These are phyloP conservation scores for Pythium dissimile DNA, from an alignment of 352 stramenopile species.

Conservation along the genomic window DNA sequence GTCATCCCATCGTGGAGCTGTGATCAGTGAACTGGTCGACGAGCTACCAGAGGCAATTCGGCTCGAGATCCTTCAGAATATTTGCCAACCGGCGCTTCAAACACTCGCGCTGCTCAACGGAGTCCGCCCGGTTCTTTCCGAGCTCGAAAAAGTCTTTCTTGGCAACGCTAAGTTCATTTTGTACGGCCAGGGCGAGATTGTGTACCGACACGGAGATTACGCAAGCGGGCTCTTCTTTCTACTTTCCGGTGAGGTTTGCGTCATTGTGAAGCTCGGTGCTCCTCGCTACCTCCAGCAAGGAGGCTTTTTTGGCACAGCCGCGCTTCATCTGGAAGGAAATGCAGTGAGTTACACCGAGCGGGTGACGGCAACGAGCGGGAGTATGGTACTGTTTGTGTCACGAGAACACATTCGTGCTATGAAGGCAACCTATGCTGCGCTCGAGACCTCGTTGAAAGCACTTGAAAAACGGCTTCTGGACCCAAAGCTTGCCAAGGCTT, in stretches of 20 bases:
- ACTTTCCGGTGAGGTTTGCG: constrained; percentile 45
- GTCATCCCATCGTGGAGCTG: constrained; percentile 57
- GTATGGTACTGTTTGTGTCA: constrained; percentile 53
- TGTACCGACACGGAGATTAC: constrained; percentile 62
- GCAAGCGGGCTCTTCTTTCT: constrained; percentile 57
- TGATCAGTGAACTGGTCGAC: constrained; percentile 53
- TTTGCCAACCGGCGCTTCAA: constrained; percentile 57
- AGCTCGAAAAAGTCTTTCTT: constrained; percentile 56
- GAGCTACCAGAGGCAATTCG: constrained; percentile 62
- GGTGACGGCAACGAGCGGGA: constrained; percentile 47
- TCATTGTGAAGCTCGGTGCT: constrained; percentile 32
- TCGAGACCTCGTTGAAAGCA: constrained; percentile 31
- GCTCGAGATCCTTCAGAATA: constrained; percentile 52
- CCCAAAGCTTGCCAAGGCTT: constrained; percentile 48
- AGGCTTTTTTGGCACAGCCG: constrained; percentile 50
- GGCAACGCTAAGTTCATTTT: constrained; percentile 66
- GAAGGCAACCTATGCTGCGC: constrained; percentile 25
- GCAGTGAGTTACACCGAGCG: constrained; percentile 43
- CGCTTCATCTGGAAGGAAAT: constrained; percentile 32
- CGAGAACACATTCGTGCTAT: constrained; percentile 43
- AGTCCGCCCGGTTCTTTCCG: constrained; percentile 36
- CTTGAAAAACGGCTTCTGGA: constrained; percentile 51
- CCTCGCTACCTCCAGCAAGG: constrained; percentile 43
- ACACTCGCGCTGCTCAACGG: constrained; percentile 44
- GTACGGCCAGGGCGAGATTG: constrained; percentile 61